Evolutionary conservation across 2,329 filamentous ascomycete genomes (phyloP).

Genomic region (Apiospora saccharicola): DNA sequence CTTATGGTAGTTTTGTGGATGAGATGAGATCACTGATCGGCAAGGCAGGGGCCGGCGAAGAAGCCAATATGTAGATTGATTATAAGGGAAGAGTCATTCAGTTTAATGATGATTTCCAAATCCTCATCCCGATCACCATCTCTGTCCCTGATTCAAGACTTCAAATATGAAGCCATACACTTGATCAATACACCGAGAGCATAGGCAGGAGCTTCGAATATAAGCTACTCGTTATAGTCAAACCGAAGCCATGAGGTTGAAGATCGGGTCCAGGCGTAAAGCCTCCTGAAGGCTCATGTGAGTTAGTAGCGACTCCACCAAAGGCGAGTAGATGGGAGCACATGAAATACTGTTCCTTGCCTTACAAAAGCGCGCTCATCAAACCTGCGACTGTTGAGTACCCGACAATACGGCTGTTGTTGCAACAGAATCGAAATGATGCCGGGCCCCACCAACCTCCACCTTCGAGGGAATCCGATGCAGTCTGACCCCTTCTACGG

Average conservation of each 20-base stretch:
- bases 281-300: background rate
- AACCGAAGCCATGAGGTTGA: no score
- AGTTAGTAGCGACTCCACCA: background rate
- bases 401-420: background rate
- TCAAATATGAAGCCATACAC: no score
- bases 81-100: no score
- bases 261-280: background rate
- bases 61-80: background rate
- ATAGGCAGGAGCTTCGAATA: no score
- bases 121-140: background rate
- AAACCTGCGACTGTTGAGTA: background rate
- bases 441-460: background rate
- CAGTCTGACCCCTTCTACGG: background rate
- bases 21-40: background rate
- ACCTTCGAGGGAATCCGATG: background rate
- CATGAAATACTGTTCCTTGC: background rate
- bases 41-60: background rate
- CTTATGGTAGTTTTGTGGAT: background rate
- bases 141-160: background rate
- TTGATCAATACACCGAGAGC: no score
- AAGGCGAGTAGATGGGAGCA: background rate
- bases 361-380: background rate
- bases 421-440: background rate
- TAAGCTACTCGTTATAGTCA: no score
- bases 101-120: no score